Conservation (phyloP, 106 monocot species). For the Vanilla planifolia region DNA sequence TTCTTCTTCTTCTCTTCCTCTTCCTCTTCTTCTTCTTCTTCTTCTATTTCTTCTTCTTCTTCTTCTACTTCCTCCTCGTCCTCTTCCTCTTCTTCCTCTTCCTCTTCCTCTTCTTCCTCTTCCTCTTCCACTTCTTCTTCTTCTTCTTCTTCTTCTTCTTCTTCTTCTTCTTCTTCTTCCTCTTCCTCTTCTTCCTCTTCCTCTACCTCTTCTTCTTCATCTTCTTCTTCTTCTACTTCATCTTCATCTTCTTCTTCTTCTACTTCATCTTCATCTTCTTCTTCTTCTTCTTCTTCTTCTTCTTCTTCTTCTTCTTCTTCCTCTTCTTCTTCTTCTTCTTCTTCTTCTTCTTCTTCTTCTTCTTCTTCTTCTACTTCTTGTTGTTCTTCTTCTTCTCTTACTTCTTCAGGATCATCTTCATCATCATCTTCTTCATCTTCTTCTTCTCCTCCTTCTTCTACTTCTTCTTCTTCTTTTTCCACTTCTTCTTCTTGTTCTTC, state of each 20-base stretch:
- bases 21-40: neutral
- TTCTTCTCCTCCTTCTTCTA: neutral
- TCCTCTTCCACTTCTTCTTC: neutral
- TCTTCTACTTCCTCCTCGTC: too few species aligned
- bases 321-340: neutral
- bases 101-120: neutral
- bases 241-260: neutral
- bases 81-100: neutral
- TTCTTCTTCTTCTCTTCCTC: neutral
- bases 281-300: neutral
- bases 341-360: neutral
- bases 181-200: neutral
- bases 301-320: neutral
- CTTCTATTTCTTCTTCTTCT: neutral
- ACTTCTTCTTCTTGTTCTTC: too few species aligned
- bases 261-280: neutral
- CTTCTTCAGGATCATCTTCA: too few species aligned
- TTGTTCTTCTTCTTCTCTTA: neutral
- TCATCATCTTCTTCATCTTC: neutral
- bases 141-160: neutral
- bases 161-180: neutral
- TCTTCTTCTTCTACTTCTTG: neutral
- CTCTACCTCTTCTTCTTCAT: neutral
- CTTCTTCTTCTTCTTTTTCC: too few species aligned
- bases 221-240: neutral